These are phyloP conservation scores for Lactifluus volemus DNA, from an alignment of 768 basidiomycete genomes.

Conservation along the genomic window DNA sequence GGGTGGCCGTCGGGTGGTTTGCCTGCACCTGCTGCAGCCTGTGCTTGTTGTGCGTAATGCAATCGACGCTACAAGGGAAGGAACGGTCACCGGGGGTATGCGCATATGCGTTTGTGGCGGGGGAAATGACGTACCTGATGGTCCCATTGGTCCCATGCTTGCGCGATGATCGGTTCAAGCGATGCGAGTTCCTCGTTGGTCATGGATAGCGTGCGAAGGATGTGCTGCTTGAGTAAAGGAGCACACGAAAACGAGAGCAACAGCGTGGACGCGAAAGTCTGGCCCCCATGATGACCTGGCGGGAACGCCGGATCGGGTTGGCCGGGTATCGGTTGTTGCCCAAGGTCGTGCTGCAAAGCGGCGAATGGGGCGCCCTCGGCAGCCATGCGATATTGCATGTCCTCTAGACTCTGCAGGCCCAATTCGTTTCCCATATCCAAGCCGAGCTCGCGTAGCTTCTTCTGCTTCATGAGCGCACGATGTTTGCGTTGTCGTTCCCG, in stretches of 20 bases:
- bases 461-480: slow-evolving; percentile 65
- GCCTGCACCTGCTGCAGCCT: slow-evolving; percentile 18
- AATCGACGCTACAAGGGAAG: slow-evolving; percentile 33
- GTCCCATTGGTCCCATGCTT: slow-evolving; percentile 85
- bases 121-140: slow-evolving; percentile 46
- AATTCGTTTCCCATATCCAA: slow-evolving; percentile 75
- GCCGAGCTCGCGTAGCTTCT: slow-evolving; percentile 76
- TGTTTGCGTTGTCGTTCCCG: slow-evolving; percentile 79
- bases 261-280: slow-evolving; percentile 72
- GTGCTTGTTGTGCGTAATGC: slow-evolving; percentile 35
- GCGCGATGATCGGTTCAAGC: slow-evolving; percentile 71
- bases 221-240: slow-evolving; percentile 64
- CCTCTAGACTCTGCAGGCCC: slow-evolving; percentile 44
- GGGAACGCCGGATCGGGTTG: slow-evolving; percentile 55
- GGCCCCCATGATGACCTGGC: slow-evolving; percentile 50
- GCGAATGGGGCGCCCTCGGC: slow-evolving; percentile 33
- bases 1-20: slow-evolving; percentile 26
- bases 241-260: slow-evolving; percentile 70
- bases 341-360: slow-evolving; percentile 26
- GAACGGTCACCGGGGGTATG: background rate
- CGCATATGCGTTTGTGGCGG: background rate
- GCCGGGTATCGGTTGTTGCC: slow-evolving; percentile 27
- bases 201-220: slow-evolving; percentile 64
- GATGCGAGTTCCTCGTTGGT: slow-evolving; percentile 72
- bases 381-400: slow-evolving; percentile 54